These are phyloP conservation scores for Scheffersomyces lignosus DNA, from an alignment of 805 yeast genomes.

Conservation along the genomic window DNA sequence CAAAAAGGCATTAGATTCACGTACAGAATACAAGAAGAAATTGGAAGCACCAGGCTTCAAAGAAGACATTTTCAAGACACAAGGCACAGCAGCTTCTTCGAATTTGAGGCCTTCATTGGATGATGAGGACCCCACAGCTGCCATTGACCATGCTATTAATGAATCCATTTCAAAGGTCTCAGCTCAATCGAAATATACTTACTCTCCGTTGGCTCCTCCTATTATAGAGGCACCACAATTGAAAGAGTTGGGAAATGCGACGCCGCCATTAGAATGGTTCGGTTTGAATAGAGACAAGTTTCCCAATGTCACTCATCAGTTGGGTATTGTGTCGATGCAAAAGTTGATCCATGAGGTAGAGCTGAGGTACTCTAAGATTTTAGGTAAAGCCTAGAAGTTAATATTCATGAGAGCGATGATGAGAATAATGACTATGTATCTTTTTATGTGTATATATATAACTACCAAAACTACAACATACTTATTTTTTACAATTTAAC, in stretches of 20 bases:
- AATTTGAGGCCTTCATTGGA: constrained; percentile 13
- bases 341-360: constrained; percentile 71
- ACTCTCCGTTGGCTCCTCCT: constrained; percentile 71
- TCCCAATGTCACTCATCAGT: constrained; percentile 85
- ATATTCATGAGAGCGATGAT: too few species aligned
- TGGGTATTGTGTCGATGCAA: constrained; percentile 71
- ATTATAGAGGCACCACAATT: constrained; percentile 85
- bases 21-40: constrained; percentile 42
- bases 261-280: constrained; percentile 98
- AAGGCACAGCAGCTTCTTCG: constrained; percentile 7
- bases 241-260: constrained; percentile 91
- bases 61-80: constrained; percentile 16
- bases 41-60: constrained; percentile 24
- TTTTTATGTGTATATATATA: too few species aligned
- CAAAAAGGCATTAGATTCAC: constrained; percentile 65
- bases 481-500: too few species aligned
- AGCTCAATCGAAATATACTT: constrained; percentile 45
- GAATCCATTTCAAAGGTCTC: constrained; percentile 39
- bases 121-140: constrained; percentile 19
- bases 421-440: too few species aligned
- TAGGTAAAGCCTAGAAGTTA: constrained; percentile 39
- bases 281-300: constrained; percentile 86
- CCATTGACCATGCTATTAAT: constrained; percentile 38
- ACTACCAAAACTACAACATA: too few species aligned
- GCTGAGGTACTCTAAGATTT: constrained; percentile 46